Evolutionary conservation across 2,329 filamentous ascomycete species (phyloP), one percentile per base, ranked within the genome.

Genomic region (Ascosphaera aggregata): DNA sequence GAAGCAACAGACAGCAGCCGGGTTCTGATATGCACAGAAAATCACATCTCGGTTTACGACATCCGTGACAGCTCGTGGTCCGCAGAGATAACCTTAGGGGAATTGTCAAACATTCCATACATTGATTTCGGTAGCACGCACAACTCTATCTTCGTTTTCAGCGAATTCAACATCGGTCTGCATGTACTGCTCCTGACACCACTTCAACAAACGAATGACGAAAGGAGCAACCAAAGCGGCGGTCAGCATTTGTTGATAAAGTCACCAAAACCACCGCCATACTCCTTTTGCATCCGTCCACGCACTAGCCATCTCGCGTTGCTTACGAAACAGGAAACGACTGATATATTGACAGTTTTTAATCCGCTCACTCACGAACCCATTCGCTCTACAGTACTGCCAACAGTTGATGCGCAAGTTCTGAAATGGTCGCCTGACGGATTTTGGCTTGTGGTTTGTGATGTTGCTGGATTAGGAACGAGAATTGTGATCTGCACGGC

Each of bases 341-440:
- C 45, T 20, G 58, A 61, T 42, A 37, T 58, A 17, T 43, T 61
- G 27, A 59, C 57, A 1, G 50, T 61, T 3, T 57, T 60, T 41
- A 51, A 58, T 19, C 47, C 47, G 36, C 41, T 45, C 20, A 51
- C 54, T 1, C 57, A 59, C 39, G 51, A 55, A 16, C 45, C 53
- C 2, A 46, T 59, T 3, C 48, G 48, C 8, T 51, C 50, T 7
- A 48, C 54, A n/a, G 30, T 38, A 4, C 49, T 68, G 4, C 46
- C 65, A 1, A 72, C 68, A 2, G 49, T 60, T 13, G 70, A 75
- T 54, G 69, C 67, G 1, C 66, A 67, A 43, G 66, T 65, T 0
- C 40, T 75, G 27, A 66, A 64, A 48, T 75, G 70, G 69, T 72
- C 67, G 44, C 61, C 63, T 0, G 66, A 73, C 51, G 69, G 70